Evolutionary conservation across 1,284 basidiomycete genomes (phyloP).

Genomic region (Pseudozyma thailandica): DNA sequence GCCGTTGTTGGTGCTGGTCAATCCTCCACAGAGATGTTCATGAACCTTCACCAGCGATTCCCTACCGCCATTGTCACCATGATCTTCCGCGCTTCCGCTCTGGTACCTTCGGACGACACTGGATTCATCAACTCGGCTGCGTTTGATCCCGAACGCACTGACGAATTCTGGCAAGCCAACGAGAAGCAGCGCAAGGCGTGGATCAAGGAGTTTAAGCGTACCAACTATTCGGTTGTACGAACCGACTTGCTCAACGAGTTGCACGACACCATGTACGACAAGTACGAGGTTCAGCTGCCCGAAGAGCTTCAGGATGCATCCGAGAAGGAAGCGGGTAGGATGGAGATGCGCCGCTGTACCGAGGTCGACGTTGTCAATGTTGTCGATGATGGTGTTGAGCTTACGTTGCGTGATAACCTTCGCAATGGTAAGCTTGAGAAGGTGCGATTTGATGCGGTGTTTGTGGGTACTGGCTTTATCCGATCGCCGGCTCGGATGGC

Average conservation of each 20-base stretch:
- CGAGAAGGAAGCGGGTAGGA: constrained; percentile 39
- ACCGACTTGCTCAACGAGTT: constrained; percentile 60
- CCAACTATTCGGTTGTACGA: constrained; percentile 66
- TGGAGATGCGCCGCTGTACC: constrained; percentile 47
- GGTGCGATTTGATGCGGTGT: constrained; percentile 59
- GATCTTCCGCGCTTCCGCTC: constrained; percentile 63
- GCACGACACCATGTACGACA: constrained; percentile 63
- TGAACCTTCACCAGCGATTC: constrained; percentile 63
- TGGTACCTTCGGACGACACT: constrained; percentile 66
- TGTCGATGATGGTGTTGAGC: constrained; percentile 28
- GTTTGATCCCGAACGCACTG: constrained; percentile 65
- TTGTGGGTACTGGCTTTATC: constrained; percentile 64
- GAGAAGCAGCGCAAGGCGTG: constrained; percentile 54
- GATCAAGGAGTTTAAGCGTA: constrained; percentile 64
- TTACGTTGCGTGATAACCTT: constrained; percentile 38
- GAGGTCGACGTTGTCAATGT: constrained; percentile 35
- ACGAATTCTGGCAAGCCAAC: constrained; percentile 61
- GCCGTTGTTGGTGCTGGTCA: constrained; percentile 66
- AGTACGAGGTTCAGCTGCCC: constrained; percentile 48
- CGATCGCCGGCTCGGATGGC: constrained; percentile 46
- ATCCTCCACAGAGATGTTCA: constrained; percentile 62
- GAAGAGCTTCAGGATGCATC: constrained; percentile 58
- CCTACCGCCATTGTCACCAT: constrained; percentile 61
- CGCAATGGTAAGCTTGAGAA: constrained; percentile 33
- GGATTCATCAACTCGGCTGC: constrained; percentile 65